phyloP scores from a whole-genome alignment of 1,139 yeast genomes.

The Taphrina betulina region DNA sequence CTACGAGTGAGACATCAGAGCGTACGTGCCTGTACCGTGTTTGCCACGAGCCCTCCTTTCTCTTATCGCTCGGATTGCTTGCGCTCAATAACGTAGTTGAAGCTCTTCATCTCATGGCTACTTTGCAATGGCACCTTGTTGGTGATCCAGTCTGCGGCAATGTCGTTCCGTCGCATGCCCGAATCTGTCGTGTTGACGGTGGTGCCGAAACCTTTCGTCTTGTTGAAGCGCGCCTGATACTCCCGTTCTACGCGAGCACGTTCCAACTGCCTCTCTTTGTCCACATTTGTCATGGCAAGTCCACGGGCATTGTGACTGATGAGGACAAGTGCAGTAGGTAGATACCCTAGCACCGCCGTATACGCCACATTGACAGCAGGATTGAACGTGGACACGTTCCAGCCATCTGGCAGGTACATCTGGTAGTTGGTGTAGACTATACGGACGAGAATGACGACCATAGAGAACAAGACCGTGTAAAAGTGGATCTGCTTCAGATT shows the following conservation, averaged over 20 bases:
- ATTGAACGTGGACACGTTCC: constrained; percentile 23
- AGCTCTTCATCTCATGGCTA: constrained; percentile 23
- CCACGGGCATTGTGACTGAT: constrained; percentile 15
- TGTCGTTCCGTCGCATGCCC: constrained; percentile 25
- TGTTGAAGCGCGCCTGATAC: constrained; percentile 24
- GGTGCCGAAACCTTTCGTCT: constrained; percentile 21
- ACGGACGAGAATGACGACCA: constrained; percentile 10
- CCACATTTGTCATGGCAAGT: constrained; percentile 20
- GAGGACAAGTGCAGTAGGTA: constrained; percentile 20
- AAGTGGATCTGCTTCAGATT: constrained; percentile 9
- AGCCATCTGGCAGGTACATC: constrained; percentile 18
- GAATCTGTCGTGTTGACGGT: constrained; percentile 23
- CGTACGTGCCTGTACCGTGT: too few species aligned
- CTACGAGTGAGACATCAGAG: too few species aligned
- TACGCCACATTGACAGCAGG: constrained; percentile 19
- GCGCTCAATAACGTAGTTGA: constrained; percentile 24
- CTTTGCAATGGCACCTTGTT: constrained; percentile 8
- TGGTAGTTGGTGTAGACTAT: constrained; percentile 26
- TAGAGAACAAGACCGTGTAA: constrained; percentile 2
- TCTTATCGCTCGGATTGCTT: constrained; percentile 15
- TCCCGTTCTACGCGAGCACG: constrained; percentile 3
- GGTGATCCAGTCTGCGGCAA: constrained; percentile 19
- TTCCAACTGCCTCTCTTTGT: constrained; percentile 20
- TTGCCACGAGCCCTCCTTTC: too few species aligned
- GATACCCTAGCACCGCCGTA: constrained; percentile 17